Evolutionary conservation across 345 rosid species (phyloP).

Genomic region (Aegle marmelos): DNA sequence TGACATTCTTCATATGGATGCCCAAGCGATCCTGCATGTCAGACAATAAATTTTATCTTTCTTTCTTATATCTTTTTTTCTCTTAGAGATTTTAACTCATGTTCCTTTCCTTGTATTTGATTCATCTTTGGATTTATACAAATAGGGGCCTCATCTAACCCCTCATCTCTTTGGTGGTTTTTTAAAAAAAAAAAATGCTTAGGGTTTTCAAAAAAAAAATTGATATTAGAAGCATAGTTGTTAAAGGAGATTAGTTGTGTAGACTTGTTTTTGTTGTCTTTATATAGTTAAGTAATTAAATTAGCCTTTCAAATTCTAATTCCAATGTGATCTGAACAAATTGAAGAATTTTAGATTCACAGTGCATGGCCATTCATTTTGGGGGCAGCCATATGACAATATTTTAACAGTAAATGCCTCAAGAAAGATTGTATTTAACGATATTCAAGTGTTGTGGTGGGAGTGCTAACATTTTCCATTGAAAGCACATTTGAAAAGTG

Average conservation of each 20-base stretch:
- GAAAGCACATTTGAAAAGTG: background rate
- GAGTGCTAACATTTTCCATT: background rate
- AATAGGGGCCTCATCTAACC: no score
- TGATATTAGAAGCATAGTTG: background rate
- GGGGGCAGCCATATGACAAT: background rate
- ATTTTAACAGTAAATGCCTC: background rate
- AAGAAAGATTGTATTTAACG: background rate
- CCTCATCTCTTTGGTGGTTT: no score
- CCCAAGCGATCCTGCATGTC: no score
- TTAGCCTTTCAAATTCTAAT: background rate
- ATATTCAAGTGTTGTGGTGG: background rate
- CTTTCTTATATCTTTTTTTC: no score
- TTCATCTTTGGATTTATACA: no score
- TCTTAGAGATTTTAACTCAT: no score
- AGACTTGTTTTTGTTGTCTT: background rate
- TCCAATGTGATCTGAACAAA: background rate
- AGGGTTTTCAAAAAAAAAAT: no score
- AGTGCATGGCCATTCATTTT: background rate
- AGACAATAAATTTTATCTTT: no score
- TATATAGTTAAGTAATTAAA: background rate
- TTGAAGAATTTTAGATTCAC: background rate
- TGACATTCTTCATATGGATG: no score
- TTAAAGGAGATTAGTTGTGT: background rate
- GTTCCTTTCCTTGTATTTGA: no score
- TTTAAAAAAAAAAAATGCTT: no score